Conservation (phyloP, 306 rosid genomes). For the Prunus campanulata region DNA sequence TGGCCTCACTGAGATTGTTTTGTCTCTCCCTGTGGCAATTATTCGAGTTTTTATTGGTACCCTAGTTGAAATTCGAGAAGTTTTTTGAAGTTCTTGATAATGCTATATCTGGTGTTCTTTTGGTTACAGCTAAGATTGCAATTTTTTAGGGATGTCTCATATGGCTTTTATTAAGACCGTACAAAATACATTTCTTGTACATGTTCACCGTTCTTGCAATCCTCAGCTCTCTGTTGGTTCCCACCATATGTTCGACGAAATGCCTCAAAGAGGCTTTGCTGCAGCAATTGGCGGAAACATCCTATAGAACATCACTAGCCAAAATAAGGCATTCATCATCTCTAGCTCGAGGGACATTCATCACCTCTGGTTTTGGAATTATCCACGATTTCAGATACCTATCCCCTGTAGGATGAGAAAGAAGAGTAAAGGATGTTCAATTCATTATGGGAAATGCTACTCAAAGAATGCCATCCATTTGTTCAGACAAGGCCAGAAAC, state of each 20-base stretch:
- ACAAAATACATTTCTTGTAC: slow-evolving; percentile 80
- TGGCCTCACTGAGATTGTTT: slow-evolving; percentile 83
- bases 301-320: slow-evolving; percentile 67
- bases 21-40: slow-evolving; percentile 69
- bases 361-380: slow-evolving; percentile 57
- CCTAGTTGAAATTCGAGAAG: slow-evolving; percentile 69
- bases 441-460: neutral
- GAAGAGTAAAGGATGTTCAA: neutral
- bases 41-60: slow-evolving; percentile 71
- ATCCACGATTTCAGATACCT: slow-evolving; percentile 58
- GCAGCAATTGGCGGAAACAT: slow-evolving; percentile 13
- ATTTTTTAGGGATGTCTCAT: slow-evolving; percentile 85
- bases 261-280: too few species aligned
- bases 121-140: slow-evolving; percentile 85
- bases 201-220: slow-evolving; percentile 83
- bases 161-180: slow-evolving; percentile 80
- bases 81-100: slow-evolving; percentile 74
- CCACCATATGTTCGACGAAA: too few species aligned
- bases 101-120: slow-evolving; percentile 87
- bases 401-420: slow-evolving; percentile 38
- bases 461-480: neutral
- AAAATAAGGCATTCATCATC: slow-evolving; percentile 54
- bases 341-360: slow-evolving; percentile 43
- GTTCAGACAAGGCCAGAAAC: neutral
- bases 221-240: slow-evolving; percentile 45